These are phyloP conservation scores for Multifurca ochricompacta DNA, from an alignment of 768 basidiomycete species.

Conservation along the genomic window DNA sequence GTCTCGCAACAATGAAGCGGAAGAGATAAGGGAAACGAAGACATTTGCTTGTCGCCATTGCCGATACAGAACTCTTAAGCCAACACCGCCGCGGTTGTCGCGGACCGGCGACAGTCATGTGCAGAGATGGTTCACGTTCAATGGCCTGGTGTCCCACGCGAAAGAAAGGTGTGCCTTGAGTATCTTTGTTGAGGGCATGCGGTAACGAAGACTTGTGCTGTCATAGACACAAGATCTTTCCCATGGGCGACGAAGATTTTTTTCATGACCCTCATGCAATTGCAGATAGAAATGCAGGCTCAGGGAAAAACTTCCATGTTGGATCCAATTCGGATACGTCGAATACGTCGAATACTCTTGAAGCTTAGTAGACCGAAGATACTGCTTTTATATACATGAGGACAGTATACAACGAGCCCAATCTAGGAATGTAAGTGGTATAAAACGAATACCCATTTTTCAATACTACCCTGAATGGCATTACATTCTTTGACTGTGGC, in stretches of 20 bases:
- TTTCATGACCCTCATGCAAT: slow-evolving; percentile 2
- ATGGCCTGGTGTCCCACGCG: slow-evolving; percentile 55
- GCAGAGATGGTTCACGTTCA: slow-evolving; percentile 36
- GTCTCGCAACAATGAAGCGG: not conserved
- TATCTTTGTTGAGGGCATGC: not conserved
- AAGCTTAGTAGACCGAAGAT: no score
- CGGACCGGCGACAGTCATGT: not conserved
- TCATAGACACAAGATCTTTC: slow-evolving; percentile 37
- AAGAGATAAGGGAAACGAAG: slow-evolving; percentile 4
- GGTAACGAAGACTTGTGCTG: not conserved
- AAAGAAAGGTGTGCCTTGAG: slow-evolving; percentile 45
- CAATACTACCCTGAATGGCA: no score
- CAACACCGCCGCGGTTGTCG: not conserved
- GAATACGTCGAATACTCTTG: no score
- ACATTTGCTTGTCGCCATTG: slow-evolving; percentile 21
- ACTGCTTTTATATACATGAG: no score
- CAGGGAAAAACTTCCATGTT: not conserved
- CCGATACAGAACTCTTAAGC: not conserved
- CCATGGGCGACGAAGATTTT: slow-evolving; percentile 19
- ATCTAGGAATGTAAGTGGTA: no score
- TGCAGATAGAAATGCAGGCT: not conserved
- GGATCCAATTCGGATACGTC: no score
- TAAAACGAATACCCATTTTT: no score
- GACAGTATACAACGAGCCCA: no score
- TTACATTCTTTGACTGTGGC: no score